These are phyloP conservation scores for Chernovozyma sophiae-reginae DNA, from an alignment of 1,139 yeast species.

Conservation along the genomic window DNA sequence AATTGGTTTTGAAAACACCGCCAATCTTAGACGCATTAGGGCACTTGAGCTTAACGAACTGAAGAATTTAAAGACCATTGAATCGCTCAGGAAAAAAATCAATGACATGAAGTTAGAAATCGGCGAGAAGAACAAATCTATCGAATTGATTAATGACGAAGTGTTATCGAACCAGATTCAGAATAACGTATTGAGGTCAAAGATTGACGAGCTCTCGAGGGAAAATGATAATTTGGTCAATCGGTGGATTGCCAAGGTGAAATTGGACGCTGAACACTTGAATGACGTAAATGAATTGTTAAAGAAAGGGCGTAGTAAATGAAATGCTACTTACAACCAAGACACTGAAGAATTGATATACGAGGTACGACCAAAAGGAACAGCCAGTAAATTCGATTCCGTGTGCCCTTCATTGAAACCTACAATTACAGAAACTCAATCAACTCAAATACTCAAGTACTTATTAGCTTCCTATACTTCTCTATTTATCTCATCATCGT, in stretches of 20 bases:
- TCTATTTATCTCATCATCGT: not conserved
- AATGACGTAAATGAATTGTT: constrained; percentile 50
- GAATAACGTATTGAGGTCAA: constrained; percentile 54
- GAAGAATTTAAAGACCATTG: constrained; percentile 10
- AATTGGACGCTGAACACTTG: constrained; percentile 54
- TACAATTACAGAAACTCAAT: too few species aligned
- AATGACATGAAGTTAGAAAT: constrained; percentile 42
- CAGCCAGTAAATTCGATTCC: too few species aligned
- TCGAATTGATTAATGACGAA: constrained; percentile 68
- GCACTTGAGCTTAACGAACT: constrained; percentile 10
- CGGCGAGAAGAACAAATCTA: constrained; percentile 49
- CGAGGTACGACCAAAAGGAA: too few species aligned
- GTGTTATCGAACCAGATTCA: constrained; percentile 66
- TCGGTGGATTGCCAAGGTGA: constrained; percentile 59
- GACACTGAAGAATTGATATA: too few species aligned
- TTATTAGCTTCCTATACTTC: not conserved
- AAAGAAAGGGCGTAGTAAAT: not conserved
- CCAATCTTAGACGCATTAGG: constrained; percentile 9
- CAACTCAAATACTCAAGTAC: too few species aligned
- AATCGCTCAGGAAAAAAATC: constrained; percentile 25
- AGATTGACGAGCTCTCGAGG: constrained; percentile 25
- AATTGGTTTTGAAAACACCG: constrained; percentile 8
- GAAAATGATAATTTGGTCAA: constrained; percentile 55
- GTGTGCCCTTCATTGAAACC: too few species aligned
- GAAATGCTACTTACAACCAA: too few species aligned